Evolutionary conservation across 1,284 basidiomycete species (phyloP), one percentile per base, ranked within the genome.

Genomic region (Afroboletus lepidellus): DNA sequence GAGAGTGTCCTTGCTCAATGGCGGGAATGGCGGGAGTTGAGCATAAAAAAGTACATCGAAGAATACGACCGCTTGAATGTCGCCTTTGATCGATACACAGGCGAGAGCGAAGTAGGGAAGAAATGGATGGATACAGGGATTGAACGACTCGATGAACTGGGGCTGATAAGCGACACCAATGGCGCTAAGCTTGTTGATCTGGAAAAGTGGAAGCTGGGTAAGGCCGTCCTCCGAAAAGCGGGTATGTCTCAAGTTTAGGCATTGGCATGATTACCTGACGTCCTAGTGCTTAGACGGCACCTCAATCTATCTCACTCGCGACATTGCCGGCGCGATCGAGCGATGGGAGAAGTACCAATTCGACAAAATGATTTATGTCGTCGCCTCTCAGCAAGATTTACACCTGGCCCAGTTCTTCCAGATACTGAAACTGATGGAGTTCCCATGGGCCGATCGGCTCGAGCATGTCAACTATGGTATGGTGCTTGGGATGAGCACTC

Each of bases 331-430:
- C 41, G 94, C 95, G 0, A 87, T 90, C 61, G 91, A 98, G 75
- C 90, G 96, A 59, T 94, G 87, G 75, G 86, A 92, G 60, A 87
- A 90, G 69, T 94, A 94, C 79, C 83, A 90, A 54, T 97, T 98
- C 62, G 94, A 99, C 83, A 98, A 98, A 77, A 96, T 98, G 91
- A 90, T 98, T 67, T 96, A 96, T 73, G 94, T 98, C 66, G 85
- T 97, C 42, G 86, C 93, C 1, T 84, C 89, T n/a, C 94, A 97
- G 68, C 97, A 99, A 72, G 90, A 96, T 60, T 79, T 98, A 21
- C 95, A 99, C 69, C 79, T 94, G 41, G 81, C 87, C 5, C 96
- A 98, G 67, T 90, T 98, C 73, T 95, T 97, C 85, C 95, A 98
- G 74, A 84, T 96, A 24, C 81, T 98, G 47, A 83, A 94, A 59